A percentile compares a stretch with the other conserved stretches of the same genome.
Conservation (phyloP, 2,329 filamentous ascomycete genomes). For the Diaporthe vaccinii region DNA sequence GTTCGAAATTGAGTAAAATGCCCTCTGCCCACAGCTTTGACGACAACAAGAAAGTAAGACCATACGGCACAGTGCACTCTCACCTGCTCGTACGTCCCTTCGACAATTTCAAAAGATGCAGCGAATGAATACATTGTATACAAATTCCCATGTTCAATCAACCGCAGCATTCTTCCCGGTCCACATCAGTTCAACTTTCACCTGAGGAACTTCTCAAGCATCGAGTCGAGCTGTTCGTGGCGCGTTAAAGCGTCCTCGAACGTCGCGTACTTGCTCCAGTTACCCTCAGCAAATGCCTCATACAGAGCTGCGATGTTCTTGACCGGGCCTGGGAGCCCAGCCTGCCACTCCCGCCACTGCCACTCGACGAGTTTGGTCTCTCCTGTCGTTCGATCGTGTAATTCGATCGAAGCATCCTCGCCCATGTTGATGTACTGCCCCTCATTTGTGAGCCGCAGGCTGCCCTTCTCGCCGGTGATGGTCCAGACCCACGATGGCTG, state of each 20-base stretch:
- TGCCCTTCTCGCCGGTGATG: slow-evolving; percentile 62
- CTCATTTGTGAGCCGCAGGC: slow-evolving; percentile 54
- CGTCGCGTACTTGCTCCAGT: slow-evolving; percentile 23
- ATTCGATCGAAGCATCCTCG: slow-evolving; percentile 56
- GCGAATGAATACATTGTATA: no score
- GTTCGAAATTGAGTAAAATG: no score
- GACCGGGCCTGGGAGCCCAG: slow-evolving; percentile 62
- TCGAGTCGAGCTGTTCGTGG: slow-evolving; percentile 32
- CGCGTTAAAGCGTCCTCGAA: slow-evolving; percentile 27
- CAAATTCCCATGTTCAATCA: no score
- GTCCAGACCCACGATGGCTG: slow-evolving; percentile 59
- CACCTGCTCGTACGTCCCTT: no score
- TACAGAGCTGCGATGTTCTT: slow-evolving; percentile 68
- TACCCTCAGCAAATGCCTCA: not conserved
- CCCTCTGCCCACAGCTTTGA: no score
- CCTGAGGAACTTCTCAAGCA: not conserved
- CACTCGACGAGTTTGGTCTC: slow-evolving; percentile 58
- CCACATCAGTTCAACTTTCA: not conserved
- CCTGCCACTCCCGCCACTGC: slow-evolving; percentile 62
- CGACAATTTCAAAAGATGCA: no score
- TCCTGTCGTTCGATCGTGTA: slow-evolving; percentile 64
- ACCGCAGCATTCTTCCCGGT: no score
- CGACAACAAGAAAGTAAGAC: no score
- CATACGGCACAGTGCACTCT: no score
- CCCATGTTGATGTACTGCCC: slow-evolving; percentile 47